These are phyloP conservation scores for Cladophialophora psammophila DNA, from an alignment of 2,329 filamentous ascomycete species.

Conservation along the genomic window DNA sequence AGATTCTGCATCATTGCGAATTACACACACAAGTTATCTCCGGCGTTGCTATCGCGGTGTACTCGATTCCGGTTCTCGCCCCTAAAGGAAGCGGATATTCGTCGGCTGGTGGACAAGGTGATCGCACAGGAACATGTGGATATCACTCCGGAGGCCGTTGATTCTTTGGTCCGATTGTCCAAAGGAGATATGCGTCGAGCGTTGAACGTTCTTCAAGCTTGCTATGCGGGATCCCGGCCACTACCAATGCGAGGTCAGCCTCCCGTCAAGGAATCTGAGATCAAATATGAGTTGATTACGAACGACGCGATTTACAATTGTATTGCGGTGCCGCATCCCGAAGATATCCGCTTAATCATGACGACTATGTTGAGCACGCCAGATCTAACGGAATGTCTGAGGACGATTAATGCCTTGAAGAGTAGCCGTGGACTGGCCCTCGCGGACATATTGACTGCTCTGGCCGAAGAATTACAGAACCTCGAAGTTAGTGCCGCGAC, in stretches of 20 bases:
- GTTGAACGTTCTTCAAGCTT: conserved; percentile 94
- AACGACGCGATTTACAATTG: conserved; percentile 95
- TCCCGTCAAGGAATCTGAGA: conserved; percentile 62
- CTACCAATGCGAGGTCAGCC: conserved; percentile 53
- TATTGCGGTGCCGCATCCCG: conserved; percentile 91
- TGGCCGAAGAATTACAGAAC: conserved; percentile 81
- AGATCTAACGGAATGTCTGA: conserved; percentile 88
- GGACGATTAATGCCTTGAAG: conserved; percentile 88
- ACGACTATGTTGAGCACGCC: conserved; percentile 81
- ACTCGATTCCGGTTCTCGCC: conserved; percentile 96
- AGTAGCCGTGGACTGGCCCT: conserved; percentile 83
- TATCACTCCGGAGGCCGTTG: conserved; percentile 80
- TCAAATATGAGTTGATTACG: conserved; percentile 84
- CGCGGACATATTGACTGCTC: conserved; percentile 88
- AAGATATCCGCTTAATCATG: conserved; percentile 84
- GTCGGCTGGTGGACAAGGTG: conserved; percentile 84
- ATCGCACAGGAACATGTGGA: conserved; percentile 85
- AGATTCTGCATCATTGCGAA: conserved; percentile 98
- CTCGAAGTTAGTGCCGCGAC: conserved; percentile 86
- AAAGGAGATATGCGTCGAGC: conserved; percentile 97
- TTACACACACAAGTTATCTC: conserved; percentile 97
- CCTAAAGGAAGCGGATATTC: conserved; percentile 85
- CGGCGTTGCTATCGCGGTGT: conserved; percentile 88
- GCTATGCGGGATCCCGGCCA: conserved; percentile 84
- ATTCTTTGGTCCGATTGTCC: conserved; percentile 83